These are phyloP conservation scores for Fusarium udum DNA, from an alignment of 2,329 filamentous ascomycete genomes.

Conservation along the genomic window DNA sequence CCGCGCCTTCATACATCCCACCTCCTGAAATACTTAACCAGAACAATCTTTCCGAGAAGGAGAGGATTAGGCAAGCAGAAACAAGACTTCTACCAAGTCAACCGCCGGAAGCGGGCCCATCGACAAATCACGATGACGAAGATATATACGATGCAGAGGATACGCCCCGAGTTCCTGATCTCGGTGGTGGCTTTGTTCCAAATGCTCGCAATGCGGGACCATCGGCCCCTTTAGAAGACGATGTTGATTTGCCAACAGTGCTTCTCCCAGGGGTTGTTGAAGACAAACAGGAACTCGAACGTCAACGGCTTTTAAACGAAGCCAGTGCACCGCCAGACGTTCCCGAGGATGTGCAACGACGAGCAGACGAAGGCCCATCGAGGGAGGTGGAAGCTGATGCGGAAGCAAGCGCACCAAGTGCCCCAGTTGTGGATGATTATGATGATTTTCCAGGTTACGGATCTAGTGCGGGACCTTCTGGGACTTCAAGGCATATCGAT, in stretches of 20 bases:
- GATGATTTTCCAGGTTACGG: conserved; percentile 56
- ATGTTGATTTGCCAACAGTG: conserved; percentile 47
- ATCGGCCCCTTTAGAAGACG: conserved; percentile 59
- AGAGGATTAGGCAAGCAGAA: conserved; percentile 80
- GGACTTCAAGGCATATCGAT: conserved; percentile 15
- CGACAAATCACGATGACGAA: conserved; percentile 52
- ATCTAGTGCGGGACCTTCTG: conserved; percentile 40
- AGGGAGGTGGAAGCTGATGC: conserved; percentile 36
- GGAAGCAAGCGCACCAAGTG: conserved; percentile 68
- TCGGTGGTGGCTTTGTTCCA: conserved; percentile 19
- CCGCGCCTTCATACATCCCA: conserved; percentile 60
- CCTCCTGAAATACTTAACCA: conserved; percentile 69
- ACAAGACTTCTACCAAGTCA: conserved; percentile 82
- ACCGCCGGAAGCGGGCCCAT: conserved; percentile 56
- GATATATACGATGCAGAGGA: conserved; percentile 60
- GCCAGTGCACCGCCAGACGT: conserved; percentile 71
- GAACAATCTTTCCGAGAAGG: conserved; percentile 79
- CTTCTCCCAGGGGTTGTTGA: conserved; percentile 56
- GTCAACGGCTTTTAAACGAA: conserved; percentile 69
- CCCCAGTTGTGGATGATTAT: conserved; percentile 67
- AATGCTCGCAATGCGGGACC: conserved; percentile 42
- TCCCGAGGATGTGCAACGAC: conserved; percentile 60
- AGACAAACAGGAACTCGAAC: conserved; percentile 83
- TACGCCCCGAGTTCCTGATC: conserved; percentile 42
- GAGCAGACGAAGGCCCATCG: conserved; percentile 44